Conservation (phyloP, 371 early-diverging fungal genomes). For the Rhizomucor miehei region DNA sequence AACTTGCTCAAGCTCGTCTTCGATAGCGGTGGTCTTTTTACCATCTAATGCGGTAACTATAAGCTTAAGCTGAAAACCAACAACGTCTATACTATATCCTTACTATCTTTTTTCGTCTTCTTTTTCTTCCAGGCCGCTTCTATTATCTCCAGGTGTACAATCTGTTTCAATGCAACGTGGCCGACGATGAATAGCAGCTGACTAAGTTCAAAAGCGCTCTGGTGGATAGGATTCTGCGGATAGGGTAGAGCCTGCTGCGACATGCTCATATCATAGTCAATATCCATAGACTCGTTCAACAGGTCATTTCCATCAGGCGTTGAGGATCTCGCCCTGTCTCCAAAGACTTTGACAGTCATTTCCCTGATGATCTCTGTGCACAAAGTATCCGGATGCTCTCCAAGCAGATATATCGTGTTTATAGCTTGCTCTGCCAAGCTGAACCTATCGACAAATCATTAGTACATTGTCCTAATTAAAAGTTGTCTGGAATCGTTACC, state of each 20-base stretch:
- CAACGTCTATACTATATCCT: neutral
- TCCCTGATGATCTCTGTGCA: constrained; percentile 71
- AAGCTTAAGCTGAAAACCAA: neutral
- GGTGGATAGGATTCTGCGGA: constrained; percentile 31
- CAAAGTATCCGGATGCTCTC: constrained; percentile 85
- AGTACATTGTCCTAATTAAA: neutral
- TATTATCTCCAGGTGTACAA: constrained; percentile 89
- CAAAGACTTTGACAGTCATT: constrained; percentile 58
- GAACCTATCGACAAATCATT: constrained; percentile 59
- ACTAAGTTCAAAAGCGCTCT: constrained; percentile 70
- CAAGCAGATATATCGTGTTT: constrained; percentile 83
- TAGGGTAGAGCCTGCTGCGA: constrained; percentile 20
- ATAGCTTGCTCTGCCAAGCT: constrained; percentile 89
- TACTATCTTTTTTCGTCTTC: constrained; percentile 31
- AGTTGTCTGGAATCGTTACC: constrained; percentile 38
- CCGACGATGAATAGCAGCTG: constrained; percentile 91
- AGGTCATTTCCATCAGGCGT: constrained; percentile 10
- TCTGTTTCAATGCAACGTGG: constrained; percentile 92
- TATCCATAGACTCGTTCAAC: constrained; percentile 18
- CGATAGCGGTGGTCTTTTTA: constrained; percentile 15
- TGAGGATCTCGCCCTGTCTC: constrained; percentile 11
- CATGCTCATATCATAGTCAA: constrained; percentile 34
- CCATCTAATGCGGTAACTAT: constrained; percentile 1
- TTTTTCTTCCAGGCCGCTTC: constrained; percentile 88
- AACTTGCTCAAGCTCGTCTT: constrained; percentile 88